These are phyloP conservation scores for Hemisphaericaspora xylofermentans DNA, from an alignment of 1,139 yeast genomes.

Conservation along the genomic window DNA sequence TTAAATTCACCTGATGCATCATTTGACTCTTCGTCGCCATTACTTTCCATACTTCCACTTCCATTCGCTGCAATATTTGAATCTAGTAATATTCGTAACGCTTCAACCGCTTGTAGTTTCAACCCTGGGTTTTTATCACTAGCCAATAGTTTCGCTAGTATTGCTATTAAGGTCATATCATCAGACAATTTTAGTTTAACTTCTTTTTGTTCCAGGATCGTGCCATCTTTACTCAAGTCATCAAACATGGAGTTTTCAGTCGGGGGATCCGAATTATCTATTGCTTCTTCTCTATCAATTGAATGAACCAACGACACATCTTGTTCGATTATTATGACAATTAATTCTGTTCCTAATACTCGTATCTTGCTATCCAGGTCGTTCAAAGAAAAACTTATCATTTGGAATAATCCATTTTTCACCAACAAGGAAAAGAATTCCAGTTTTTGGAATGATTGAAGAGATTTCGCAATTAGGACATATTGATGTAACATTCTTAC, in stretches of 20 bases:
- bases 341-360: slow-evolving; percentile 76
- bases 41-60: slow-evolving; percentile 3
- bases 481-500: slow-evolving; percentile 80
- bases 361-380: slow-evolving; percentile 53
- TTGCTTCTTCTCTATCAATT: slow-evolving; percentile 33
- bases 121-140: slow-evolving; percentile 70
- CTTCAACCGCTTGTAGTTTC: slow-evolving; percentile 81
- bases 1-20: slow-evolving; percentile 23
- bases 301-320: slow-evolving; percentile 68
- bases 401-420: slow-evolving; percentile 65
- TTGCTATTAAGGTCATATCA: slow-evolving; percentile 61
- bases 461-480: slow-evolving; percentile 67
- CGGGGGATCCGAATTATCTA: slow-evolving; percentile 39
- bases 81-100: slow-evolving; percentile 70
- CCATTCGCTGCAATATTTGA: slow-evolving; percentile 40
- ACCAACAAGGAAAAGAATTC: slow-evolving; percentile 66
- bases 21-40: slow-evolving; percentile 4
- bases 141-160: slow-evolving; percentile 61
- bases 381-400: slow-evolving; percentile 69
- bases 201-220: slow-evolving; percentile 19
- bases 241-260: slow-evolving; percentile 2
- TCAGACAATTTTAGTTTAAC: slow-evolving; percentile 41
- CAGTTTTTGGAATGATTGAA: slow-evolving; percentile 63
- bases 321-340: slow-evolving; percentile 80
- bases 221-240: slow-evolving; percentile 17